A percentile compares a stretch with the other conserved stretches of the same genome.
These are phyloP conservation scores for Phyllosticta capitalensis DNA, from an alignment of 2,329 filamentous ascomycete genomes.

Conservation along the genomic window DNA sequence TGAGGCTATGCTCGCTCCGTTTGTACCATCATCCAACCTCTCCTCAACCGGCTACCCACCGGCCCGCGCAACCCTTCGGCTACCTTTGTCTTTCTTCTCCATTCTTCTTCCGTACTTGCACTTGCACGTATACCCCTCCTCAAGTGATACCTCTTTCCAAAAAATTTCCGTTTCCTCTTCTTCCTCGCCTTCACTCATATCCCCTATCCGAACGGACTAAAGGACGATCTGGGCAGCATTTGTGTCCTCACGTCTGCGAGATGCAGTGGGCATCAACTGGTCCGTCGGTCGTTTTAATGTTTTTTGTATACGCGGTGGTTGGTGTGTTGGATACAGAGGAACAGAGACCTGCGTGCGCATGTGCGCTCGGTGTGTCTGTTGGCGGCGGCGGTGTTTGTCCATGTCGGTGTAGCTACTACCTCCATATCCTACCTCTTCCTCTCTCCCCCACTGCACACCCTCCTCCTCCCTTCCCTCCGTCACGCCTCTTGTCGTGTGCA, in stretches of 20 bases:
- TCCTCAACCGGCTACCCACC: background rate
- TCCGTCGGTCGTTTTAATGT: background rate
- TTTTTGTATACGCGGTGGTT: background rate
- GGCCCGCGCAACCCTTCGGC: background rate
- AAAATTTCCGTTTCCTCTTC: background rate
- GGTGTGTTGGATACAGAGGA: background rate
- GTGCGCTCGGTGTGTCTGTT: no score
- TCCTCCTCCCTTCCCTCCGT: no score
- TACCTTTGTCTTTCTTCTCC: background rate
- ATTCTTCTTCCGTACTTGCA: background rate
- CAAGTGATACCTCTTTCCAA: background rate
- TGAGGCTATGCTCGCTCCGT: no score
- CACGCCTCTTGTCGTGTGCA: no score
- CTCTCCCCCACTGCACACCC: no score
- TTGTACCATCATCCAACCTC: background rate
- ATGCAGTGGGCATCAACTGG: background rate
- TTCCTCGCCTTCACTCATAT: background rate
- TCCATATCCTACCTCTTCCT: no score
- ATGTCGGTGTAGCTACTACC: no score
- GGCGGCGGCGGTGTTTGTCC: no score
- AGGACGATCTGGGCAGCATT: background rate
- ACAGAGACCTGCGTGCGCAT: background rate
- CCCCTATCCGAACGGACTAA: background rate
- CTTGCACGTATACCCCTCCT: background rate
- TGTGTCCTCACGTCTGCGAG: no score